A percentile compares a stretch with the other conserved stretches of the same genome.
Evolutionary conservation across 768 basidiomycete genomes (phyloP).

Genomic region (Postia placenta): DNA sequence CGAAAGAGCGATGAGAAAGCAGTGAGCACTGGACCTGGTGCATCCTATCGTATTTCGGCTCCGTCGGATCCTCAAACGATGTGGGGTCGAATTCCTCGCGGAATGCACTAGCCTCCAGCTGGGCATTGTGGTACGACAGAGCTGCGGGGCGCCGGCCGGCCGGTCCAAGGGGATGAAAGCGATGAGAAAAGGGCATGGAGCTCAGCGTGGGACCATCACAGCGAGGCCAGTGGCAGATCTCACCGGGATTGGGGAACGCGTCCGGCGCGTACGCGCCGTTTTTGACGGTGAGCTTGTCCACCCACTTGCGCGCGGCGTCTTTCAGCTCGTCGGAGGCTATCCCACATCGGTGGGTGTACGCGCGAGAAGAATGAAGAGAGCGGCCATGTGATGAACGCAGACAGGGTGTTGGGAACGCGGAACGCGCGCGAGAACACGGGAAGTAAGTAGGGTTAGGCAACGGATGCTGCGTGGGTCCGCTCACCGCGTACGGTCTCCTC

Average conservation of each 20-base stretch:
- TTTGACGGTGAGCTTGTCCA: slow-evolving; percentile 75
- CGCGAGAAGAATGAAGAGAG: neutral
- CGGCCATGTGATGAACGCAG: neutral
- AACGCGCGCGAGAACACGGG: neutral
- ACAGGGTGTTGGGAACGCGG: neutral
- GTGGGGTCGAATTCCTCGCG: slow-evolving; percentile 80
- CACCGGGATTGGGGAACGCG: slow-evolving; percentile 88
- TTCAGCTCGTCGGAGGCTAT: slow-evolving; percentile 65
- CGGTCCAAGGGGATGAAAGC: neutral
- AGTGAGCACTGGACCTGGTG: slow-evolving; percentile 53
- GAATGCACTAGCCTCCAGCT: slow-evolving; percentile 89
- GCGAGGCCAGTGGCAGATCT: slow-evolving; percentile 17
- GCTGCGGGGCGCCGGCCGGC: slow-evolving; percentile 36
- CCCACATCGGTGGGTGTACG: neutral
- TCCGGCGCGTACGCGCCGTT: slow-evolving; percentile 83
- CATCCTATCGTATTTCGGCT: slow-evolving; percentile 71
- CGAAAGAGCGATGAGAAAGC: neutral
- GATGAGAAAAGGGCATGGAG: neutral
- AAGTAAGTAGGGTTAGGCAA: neutral
- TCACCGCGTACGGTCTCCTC: slow-evolving; percentile 60
- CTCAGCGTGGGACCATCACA: neutral
- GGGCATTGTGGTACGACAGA: slow-evolving; percentile 82
- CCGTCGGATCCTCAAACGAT: slow-evolving; percentile 75
- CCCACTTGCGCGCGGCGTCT: slow-evolving; percentile 63
- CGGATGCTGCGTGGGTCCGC: slow-evolving; percentile 1